Percentiles rank a stretch among this genome's conserved stretches.
phyloP scores from a whole-genome alignment of 225 moss, liverwort and hornwort species.

The Asterella californica region DNA sequence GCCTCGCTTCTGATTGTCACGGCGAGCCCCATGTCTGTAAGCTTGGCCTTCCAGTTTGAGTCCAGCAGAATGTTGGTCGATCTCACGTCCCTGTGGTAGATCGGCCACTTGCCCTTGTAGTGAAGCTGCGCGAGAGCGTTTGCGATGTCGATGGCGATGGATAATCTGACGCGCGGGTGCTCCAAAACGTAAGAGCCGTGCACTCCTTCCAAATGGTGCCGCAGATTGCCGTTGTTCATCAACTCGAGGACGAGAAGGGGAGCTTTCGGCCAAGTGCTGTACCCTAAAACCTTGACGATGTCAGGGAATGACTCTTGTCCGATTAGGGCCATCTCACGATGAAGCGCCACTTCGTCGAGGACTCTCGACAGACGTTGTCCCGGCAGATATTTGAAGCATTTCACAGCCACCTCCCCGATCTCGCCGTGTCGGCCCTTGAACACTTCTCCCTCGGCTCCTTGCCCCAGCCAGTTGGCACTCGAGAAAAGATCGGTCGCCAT shows the following conservation, averaged over 20 bases:
- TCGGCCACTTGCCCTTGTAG: conserved; percentile 30
- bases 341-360: conserved; percentile 36
- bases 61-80: conserved; percentile 36
- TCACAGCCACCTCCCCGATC: conserved; percentile 30
- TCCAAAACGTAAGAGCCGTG: conserved; percentile 23
- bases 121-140: conserved; percentile 41
- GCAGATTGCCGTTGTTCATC: conserved; percentile 36
- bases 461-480: conserved; percentile 36
- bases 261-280: conserved; percentile 25
- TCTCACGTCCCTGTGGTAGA: conserved; percentile 38
- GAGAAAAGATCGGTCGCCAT: conserved; percentile 38
- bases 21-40: conserved; percentile 29
- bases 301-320: conserved; percentile 23
- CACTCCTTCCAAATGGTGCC: conserved; percentile 41
- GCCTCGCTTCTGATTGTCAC: conserved; percentile 30
- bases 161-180: conserved; percentile 23
- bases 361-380: conserved; percentile 18
- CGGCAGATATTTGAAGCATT: conserved; percentile 20
- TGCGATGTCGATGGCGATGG: conserved; percentile 41
- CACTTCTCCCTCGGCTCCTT: conserved; percentile 42
- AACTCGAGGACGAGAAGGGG: conserved; percentile 45
- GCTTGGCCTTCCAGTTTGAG: conserved; percentile 31
- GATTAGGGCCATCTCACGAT: conserved; percentile 20
- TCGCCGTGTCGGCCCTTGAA: conserved; percentile 12
- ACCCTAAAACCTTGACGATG: conserved; percentile 37